Evolutionary conservation across 2,329 filamentous ascomycete species (phyloP).

Genomic region (Phaeosphaeria sp.): DNA sequence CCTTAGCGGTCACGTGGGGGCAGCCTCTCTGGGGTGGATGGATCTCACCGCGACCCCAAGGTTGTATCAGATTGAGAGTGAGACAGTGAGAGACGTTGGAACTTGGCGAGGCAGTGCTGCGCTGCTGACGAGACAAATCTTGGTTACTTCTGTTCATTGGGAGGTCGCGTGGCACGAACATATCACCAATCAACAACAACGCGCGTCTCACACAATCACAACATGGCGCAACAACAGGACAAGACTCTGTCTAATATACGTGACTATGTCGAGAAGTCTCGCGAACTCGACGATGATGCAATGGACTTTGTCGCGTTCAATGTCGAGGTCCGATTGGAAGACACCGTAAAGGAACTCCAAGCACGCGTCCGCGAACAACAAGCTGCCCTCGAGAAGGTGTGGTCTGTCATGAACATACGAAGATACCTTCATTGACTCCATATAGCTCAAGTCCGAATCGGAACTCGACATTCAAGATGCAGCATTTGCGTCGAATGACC

Average conservation of each 20-base stretch:
- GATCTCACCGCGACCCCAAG: neutral
- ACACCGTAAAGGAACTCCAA: constrained; percentile 72
- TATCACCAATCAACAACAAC: neutral
- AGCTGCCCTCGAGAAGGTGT: constrained; percentile 56
- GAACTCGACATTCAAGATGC: constrained; percentile 24
- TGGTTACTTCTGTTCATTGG: neutral
- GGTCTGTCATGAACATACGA: constrained; percentile 37
- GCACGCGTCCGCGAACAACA: constrained; percentile 57
- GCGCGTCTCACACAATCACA: neutral
- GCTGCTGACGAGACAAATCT: neutral
- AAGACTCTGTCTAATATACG: constrained; percentile 36
- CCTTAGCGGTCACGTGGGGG: constrained; percentile 32
- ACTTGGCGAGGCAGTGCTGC: neutral
- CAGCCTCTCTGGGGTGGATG: too few relatives aligned
- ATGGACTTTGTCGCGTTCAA: constrained; percentile 49
- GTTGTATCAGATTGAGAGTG: neutral
- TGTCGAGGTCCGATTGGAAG: constrained; percentile 66
- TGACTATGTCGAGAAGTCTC: constrained; percentile 30
- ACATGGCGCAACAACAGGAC: constrained; percentile 31
- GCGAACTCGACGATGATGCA: constrained; percentile 30
- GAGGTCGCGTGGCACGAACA: neutral
- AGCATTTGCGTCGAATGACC: constrained; percentile 45
- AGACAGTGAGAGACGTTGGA: neutral
- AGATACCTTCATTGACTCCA: constrained; percentile 11
- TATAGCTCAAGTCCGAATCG: constrained; percentile 54